Base-by-base conservation (phyloP, 257 asterid species). In the Linderniella brevidens region DNA sequence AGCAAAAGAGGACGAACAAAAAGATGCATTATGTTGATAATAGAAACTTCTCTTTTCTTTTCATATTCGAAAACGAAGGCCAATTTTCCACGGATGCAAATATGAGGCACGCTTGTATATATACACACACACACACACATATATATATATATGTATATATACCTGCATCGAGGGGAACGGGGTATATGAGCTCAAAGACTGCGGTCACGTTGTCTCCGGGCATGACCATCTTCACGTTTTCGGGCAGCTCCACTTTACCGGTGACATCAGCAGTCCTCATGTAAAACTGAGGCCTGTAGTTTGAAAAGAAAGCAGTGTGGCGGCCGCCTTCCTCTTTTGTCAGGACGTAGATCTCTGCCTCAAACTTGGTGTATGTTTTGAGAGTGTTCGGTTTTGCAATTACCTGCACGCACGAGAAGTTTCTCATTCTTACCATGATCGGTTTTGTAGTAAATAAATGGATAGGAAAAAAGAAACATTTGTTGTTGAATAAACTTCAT, bases 251-350 rank as follows among this genome's bases (percentile, higher is more conserved):
- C 32, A 90, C 96, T 64, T 79, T 90, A 52, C 99, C 99, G 29
- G 94, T 90, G 60, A 90, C 71, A 59, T 90, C 99, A n/a, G 96
- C 99, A 13, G 99, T 90, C 66, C 99, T 73, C 92, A 90, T 17
- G 84, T 90, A 90, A 64, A 90, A 90, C 40, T 90, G 99, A 58
- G 99, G 99, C 60, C 69, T 77, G 60, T 90, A 90, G 60, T 90
- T 90, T 51, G 96, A 79, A 71, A 90, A 82, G 62, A 90, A 90
- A 32, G 99, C 94, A 10, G 99, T 90, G 53, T 90, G 99, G 58
- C 99, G 96, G 49, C 99, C 99, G 19, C 99, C 96, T 76, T 90
- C 99, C 63, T 86, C 99, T 71, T 90, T 90, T 5, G 99, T 86
- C 41, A 90, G 96, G 40, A 85, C 99, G 40, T 90, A 90, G 48